Evolutionary conservation across 2,329 filamentous ascomycete genomes (phyloP).

Genomic region (Fusarium sp.): DNA sequence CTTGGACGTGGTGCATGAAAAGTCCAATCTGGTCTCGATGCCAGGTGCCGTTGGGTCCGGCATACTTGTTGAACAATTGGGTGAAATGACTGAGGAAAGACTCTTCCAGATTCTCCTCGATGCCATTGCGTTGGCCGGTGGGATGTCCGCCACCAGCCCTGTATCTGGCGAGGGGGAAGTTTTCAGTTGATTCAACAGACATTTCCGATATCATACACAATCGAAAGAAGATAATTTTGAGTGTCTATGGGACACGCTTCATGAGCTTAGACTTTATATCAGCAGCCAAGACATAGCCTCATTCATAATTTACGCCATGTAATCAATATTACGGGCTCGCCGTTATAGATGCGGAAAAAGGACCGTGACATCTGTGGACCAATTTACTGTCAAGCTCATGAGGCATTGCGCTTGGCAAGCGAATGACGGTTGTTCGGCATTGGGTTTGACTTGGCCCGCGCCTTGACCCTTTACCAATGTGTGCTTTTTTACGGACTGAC

Average conservation of each 20-base stretch:
- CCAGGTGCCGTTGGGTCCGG: not conserved
- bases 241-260: fast-evolving
- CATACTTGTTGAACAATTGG: constrained; percentile 9
- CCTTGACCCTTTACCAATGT: not conserved
- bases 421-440: not conserved
- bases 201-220: fast-evolving
- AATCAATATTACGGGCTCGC: not conserved
- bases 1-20: constrained; percentile 15
- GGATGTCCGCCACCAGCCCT: constrained; percentile 5
- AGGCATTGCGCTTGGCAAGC: not conserved
- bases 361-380: not conserved
- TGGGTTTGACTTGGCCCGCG: not conserved
- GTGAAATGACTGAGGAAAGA: not conserved
- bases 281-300: not conserved
- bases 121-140: not conserved
- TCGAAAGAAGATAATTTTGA: too few relatives aligned
- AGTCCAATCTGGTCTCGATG: not conserved
- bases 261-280: not conserved
- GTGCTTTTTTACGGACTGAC: not conserved
- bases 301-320: not conserved
- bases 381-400: not conserved
- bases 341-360: not conserved
- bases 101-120: not conserved
- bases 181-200: fast-evolving
- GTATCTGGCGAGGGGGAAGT: not conserved